Evolutionary conservation across 192 early-diverging fungal species (phyloP).

Genomic region (Podila minutissima): DNA sequence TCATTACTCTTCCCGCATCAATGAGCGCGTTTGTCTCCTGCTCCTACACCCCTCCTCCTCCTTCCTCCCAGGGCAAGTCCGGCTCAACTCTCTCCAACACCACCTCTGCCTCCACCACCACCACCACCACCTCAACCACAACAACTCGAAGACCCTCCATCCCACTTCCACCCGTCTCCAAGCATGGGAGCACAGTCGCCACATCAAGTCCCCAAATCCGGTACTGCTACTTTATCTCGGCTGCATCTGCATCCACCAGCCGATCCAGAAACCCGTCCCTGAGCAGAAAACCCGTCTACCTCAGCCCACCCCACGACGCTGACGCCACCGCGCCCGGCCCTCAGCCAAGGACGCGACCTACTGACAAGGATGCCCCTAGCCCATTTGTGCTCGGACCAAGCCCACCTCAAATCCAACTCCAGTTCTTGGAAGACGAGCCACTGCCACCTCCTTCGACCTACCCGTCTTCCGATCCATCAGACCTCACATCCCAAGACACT

Average conservation of each 20-base stretch:
- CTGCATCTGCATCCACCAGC: constrained; percentile 15
- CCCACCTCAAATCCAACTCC: constrained; percentile 46
- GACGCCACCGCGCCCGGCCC: constrained; percentile 20
- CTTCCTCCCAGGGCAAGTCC: constrained; percentile 8
- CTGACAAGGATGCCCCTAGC: background rate
- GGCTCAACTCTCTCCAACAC: constrained; percentile 23
- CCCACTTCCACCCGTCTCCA: constrained; percentile 1
- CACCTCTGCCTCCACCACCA: constrained; percentile 30
- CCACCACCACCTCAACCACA: background rate
- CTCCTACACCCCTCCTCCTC: constrained; percentile 46
- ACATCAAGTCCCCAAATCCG: constrained; percentile 30
- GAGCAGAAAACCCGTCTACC: constrained; percentile 20
- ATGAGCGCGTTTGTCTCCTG: constrained; percentile 27
- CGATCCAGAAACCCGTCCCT: constrained; percentile 11
- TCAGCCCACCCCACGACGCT: constrained; percentile 23
- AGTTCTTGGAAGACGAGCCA: constrained; percentile 36
- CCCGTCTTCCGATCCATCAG: background rate
- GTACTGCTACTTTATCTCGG: constrained; percentile 48
- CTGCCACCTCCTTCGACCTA: constrained; percentile 20
- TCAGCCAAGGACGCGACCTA: constrained; percentile 19
- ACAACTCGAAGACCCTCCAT: background rate
- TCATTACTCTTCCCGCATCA: background rate
- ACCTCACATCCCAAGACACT: background rate
- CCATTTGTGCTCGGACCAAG: constrained; percentile 23
- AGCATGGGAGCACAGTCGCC: background rate